Evolutionary conservation across 148 eudicot species (phyloP).

Genomic region (Chenopodium album): DNA sequence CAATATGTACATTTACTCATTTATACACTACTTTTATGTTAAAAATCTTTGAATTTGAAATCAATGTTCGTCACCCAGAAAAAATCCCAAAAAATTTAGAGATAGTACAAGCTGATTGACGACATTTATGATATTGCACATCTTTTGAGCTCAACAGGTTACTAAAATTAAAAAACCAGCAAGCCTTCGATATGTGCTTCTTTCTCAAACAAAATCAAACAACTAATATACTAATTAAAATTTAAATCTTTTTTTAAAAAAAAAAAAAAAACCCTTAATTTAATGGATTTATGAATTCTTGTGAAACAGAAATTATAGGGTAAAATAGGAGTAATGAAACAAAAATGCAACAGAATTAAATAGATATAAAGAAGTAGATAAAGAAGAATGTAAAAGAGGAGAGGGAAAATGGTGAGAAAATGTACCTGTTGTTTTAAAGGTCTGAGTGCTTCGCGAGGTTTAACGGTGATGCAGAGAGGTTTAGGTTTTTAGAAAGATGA

Average conservation of each 20-base stretch:
- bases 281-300: background rate
- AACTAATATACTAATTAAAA: background rate
- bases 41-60: background rate
- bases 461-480: no score
- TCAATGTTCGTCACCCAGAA: slow-evolving; percentile 22
- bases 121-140: slow-evolving; percentile 34
- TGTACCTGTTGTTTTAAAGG: no score
- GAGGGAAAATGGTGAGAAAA: no score
- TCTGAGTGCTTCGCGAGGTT: no score
- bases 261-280: background rate
- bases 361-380: no score
- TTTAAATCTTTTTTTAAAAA: background rate
- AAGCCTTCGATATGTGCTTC: slow-evolving; percentile 44
- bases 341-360: no score
- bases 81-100: slow-evolving; percentile 15
- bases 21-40: no score
- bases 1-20: no score
- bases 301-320: background rate
- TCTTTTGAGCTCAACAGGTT: slow-evolving; percentile 43
- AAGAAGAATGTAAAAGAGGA: no score
- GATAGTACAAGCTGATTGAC: background rate
- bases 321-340: no score
- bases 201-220: background rate
- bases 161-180: slow-evolving; percentile 12
- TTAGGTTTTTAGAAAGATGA: no score